These are phyloP conservation scores for Trichoderma oligosporum DNA, from an alignment of 2,329 filamentous ascomycete genomes.

Conservation along the genomic window DNA sequence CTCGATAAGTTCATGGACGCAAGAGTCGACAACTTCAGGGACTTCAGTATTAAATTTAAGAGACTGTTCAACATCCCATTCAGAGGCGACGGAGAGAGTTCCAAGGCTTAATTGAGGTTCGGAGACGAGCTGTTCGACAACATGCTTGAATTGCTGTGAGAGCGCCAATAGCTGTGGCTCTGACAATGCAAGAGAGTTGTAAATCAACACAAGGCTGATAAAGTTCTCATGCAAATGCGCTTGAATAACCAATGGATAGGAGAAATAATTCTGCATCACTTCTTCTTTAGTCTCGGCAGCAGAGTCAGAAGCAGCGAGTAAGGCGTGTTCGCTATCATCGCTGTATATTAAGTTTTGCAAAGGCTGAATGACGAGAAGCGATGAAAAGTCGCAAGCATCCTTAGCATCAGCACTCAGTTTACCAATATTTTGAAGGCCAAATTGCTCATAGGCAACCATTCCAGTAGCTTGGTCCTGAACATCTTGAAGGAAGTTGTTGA, in stretches of 20 bases:
- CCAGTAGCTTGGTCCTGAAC: conserved; percentile 19
- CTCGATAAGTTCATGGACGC: conserved; percentile 19
- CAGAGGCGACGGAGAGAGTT: conserved; percentile 2
- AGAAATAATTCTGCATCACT: conserved; percentile 16
- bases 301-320: not conserved
- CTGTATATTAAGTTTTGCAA: not conserved
- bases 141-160: conserved; percentile 14
- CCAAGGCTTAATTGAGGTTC: not conserved
- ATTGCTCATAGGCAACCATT: conserved; percentile 25
- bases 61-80: conserved; percentile 6
- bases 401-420: conserved; percentile 19
- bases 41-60: conserved; percentile 7
- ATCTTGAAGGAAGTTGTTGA: conserved; percentile 12
- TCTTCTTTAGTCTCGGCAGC: not conserved
- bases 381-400: conserved; percentile 24
- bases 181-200: not conserved
- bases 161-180: conserved; percentile 9
- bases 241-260: conserved; percentile 14
- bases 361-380: conserved; percentile 23
- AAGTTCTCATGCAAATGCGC: conserved; percentile 2
- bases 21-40: conserved; percentile 5
- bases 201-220: conserved; percentile 12
- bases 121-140: conserved; percentile 7
- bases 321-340: not conserved
- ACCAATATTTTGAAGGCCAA: conserved; percentile 26